phyloP scores from a whole-genome alignment of 2,329 filamentous ascomycete genomes.

The Cadophora sp. region DNA sequence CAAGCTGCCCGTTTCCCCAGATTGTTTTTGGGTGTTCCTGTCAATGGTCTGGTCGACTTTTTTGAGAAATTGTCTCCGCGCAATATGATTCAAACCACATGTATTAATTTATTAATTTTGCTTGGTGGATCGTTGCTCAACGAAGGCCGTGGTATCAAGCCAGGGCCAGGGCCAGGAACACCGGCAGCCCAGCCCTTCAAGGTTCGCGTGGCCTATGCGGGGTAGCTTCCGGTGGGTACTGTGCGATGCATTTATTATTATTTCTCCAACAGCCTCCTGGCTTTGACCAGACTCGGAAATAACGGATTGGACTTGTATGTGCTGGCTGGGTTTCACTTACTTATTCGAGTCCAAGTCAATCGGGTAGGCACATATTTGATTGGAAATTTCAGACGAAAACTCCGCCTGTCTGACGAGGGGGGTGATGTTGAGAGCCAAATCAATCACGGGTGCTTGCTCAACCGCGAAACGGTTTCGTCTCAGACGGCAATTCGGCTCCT shows the following conservation, averaged over 20 bases:
- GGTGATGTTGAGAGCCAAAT: constrained; percentile 4
- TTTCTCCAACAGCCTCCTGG: background rate
- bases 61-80: background rate
- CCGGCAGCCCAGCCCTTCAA: background rate
- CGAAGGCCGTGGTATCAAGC: constrained; percentile 15
- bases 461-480: constrained; percentile 37
- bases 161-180: constrained; percentile 1
- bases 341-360: background rate
- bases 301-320: background rate
- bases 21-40: background rate
- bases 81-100: background rate
- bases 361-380: background rate
- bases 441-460: constrained; percentile 23
- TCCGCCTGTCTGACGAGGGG: background rate
- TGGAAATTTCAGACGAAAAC: background rate
- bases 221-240: constrained; percentile 14
- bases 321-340: background rate
- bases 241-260: background rate
- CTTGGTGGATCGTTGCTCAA: constrained; percentile 1
- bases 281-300: constrained; percentile 1
- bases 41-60: background rate
- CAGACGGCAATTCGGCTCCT: constrained; percentile 22
- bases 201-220: constrained; percentile 16
- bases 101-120: background rate
- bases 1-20: constrained; percentile 1